These are phyloP conservation scores for Kodamaea plutei DNA, from an alignment of 1,139 yeast genomes.

Conservation along the genomic window DNA sequence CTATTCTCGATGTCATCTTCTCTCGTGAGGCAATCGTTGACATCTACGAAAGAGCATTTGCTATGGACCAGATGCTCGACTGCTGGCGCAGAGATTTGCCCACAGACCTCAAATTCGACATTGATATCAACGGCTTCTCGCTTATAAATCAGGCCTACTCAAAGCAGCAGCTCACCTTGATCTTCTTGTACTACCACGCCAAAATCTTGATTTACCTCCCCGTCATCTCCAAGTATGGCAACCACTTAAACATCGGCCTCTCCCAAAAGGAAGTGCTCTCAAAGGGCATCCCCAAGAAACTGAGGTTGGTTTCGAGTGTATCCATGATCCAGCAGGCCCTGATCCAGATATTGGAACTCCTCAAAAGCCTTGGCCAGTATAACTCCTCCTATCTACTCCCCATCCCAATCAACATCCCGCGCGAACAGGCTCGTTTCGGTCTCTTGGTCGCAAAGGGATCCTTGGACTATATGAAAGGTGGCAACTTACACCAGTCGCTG, in stretches of 20 bases:
- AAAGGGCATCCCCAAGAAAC: conserved; percentile 20
- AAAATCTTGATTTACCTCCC: conserved; percentile 79
- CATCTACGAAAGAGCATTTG: conserved; percentile 36
- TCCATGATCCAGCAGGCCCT: conserved; percentile 76
- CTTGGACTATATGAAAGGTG: conserved; percentile 79
- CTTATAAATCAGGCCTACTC: conserved; percentile 29
- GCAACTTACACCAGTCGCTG: conserved; percentile 70
- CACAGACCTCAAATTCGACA: conserved; percentile 54
- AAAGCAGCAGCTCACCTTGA: conserved; percentile 55
- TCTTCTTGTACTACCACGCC: conserved; percentile 73
- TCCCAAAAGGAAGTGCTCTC: conserved; percentile 36
- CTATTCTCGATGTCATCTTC: conserved; percentile 63
- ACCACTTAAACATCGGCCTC: conserved; percentile 43
- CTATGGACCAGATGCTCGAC: conserved; percentile 68
- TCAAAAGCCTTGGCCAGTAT: conserved; percentile 44
- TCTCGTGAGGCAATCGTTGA: conserved; percentile 40
- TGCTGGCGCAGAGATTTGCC: conserved; percentile 78
- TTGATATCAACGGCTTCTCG: conserved; percentile 68
- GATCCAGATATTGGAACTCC: conserved; percentile 57
- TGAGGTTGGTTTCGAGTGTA: conserved; percentile 39
- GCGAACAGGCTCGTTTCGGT: conserved; percentile 65
- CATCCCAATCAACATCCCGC: conserved; percentile 65
- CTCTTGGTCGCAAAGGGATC: conserved; percentile 75
- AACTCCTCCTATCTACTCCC: conserved; percentile 47
- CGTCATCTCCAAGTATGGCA: conserved; percentile 49